Evolutionary conservation across 2,329 filamentous ascomycete species (phyloP).

Genomic region (Fusarium mundagurra): DNA sequence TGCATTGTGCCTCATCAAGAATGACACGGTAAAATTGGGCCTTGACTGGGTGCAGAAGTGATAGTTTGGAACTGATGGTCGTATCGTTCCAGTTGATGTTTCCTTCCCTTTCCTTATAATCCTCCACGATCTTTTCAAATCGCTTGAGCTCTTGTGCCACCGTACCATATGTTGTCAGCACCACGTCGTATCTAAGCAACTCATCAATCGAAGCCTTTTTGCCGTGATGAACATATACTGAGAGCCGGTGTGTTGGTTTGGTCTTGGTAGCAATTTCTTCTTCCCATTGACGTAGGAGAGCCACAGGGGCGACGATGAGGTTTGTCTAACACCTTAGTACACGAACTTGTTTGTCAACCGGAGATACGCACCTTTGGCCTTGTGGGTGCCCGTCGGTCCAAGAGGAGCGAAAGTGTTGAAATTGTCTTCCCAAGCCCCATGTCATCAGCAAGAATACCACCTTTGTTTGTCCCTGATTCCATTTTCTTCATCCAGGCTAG

Average conservation of each 20-base stretch:
- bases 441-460: conserved; percentile 91
- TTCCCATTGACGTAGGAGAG: conserved; percentile 85
- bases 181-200: conserved; percentile 75
- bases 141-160: conserved; percentile 71
- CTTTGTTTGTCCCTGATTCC: conserved; percentile 79
- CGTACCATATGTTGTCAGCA: conserved; percentile 89
- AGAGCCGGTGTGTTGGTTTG: conserved; percentile 66
- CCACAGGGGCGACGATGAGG: conserved; percentile 83
- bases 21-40: conserved; percentile 82
- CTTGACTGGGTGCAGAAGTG: conserved; percentile 67
- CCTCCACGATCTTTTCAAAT: conserved; percentile 62
- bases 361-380: conserved; percentile 46
- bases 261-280: conserved; percentile 80
- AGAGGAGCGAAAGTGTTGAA: conserved; percentile 81
- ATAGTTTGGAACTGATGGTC: conserved; percentile 53
- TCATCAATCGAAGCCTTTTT: conserved; percentile 70
- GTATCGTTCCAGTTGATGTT: conserved; percentile 50
- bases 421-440: conserved; percentile 95
- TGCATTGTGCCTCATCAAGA: conserved; percentile 85
- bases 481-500: conserved; percentile 86
- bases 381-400: conserved; percentile 68
- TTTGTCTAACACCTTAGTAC: conserved; percentile 69
- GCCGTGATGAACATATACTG: conserved; percentile 76
- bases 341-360: not conserved
- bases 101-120: conserved; percentile 52